Conservation (phyloP, 352 stramenopile species). For the Blastocystis sp. region DNA sequence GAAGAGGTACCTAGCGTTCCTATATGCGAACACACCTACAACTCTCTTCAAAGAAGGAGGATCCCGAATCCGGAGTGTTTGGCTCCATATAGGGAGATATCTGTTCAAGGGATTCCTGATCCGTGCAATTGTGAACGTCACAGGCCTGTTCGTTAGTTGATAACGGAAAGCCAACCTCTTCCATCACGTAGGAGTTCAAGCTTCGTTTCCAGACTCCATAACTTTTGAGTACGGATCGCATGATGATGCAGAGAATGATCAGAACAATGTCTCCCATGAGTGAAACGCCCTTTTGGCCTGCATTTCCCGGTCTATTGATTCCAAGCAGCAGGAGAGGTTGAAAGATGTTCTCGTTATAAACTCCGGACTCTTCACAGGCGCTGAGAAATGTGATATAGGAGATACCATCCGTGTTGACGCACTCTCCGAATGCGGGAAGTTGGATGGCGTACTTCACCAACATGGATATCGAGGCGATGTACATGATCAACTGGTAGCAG, state of each 20-base stretch:
- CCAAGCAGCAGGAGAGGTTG: not conserved
- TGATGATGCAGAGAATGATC: slow-evolving; percentile 3
- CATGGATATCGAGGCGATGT: not conserved
- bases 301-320: not conserved
- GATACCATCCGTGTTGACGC: not conserved
- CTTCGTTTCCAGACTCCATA: not conserved
- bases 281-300: not conserved
- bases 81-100: too few relatives aligned
- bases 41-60: too few relatives aligned
- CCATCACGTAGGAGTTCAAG: not conserved
- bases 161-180: too few relatives aligned
- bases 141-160: too few relatives aligned
- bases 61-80: too few relatives aligned
- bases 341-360: not conserved
- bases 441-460: slow-evolving; percentile 14
- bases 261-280: not conserved
- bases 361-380: not conserved
- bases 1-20: too few relatives aligned
- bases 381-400: slow-evolving; percentile 6
- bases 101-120: too few relatives aligned
- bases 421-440: slow-evolving; percentile 13
- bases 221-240: slow-evolving; percentile 28
- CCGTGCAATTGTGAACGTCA: too few relatives aligned
- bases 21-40: too few relatives aligned
- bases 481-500: not conserved